Evolutionary conservation across 1,139 yeast species (phyloP).

Genomic region (Taphrina betulina): DNA sequence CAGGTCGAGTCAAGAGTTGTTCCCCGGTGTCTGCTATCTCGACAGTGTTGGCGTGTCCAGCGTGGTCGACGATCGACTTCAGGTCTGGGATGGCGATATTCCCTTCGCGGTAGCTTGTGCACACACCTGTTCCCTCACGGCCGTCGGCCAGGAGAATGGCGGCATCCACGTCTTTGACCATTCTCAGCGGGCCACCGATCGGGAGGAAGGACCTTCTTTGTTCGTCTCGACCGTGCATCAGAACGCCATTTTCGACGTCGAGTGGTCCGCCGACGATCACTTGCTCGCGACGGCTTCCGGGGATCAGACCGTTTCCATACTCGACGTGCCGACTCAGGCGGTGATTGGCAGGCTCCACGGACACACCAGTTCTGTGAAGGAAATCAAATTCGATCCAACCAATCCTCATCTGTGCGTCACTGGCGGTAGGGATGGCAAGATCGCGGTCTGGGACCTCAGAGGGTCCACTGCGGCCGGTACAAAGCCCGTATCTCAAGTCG

Average conservation of each 20-base stretch:
- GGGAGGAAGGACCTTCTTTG: neutral
- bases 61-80: neutral
- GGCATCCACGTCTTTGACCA: conserved; percentile 27
- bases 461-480: neutral
- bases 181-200: neutral
- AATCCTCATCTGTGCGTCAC: conserved; percentile 17
- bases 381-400: conserved; percentile 20
- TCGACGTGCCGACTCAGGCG: conserved; percentile 30
- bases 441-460: conserved; percentile 33
- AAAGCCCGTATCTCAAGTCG: neutral
- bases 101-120: conserved; percentile 32
- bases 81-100: conserved; percentile 5
- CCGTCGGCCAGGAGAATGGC: conserved; percentile 31
- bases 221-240: conserved; percentile 22
- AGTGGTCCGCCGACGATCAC: conserved; percentile 31
- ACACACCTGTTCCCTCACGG: conserved; percentile 29
- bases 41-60: neutral
- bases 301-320: conserved; percentile 15
- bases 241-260: conserved; percentile 32
- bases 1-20: neutral
- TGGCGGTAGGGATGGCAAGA: conserved; percentile 31
- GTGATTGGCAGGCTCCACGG: conserved; percentile 5
- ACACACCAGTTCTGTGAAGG: conserved; percentile 28
- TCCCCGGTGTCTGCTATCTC: neutral
- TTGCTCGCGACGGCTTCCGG: conserved; percentile 33